Conservation (phyloP, 345 rosid genomes). For the Linum lewisii region DNA sequence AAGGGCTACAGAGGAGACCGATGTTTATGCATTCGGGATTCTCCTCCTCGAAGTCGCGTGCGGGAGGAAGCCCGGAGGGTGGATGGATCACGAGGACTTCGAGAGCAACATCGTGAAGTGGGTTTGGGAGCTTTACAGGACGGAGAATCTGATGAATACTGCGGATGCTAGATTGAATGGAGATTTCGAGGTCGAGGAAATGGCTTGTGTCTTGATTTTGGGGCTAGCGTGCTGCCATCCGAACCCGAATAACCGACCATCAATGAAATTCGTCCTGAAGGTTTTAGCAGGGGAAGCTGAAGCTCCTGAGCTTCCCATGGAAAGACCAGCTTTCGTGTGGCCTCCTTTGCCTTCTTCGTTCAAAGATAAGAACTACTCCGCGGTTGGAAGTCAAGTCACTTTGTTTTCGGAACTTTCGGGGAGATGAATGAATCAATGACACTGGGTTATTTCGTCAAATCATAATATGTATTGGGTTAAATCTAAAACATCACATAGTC, state of each 20-base stretch:
- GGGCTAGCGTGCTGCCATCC: conserved; percentile 82
- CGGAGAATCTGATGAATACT: conserved; percentile 33
- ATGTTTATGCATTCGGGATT: conserved; percentile 60
- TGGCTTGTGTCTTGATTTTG: conserved; percentile 40
- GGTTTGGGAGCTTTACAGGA: conserved; percentile 56
- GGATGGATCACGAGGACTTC: conserved; percentile 25
- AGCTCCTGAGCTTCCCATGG: conserved; percentile 39
- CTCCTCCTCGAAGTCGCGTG: conserved; percentile 51
- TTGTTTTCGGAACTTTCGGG: conserved; percentile 34
- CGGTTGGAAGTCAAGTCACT: conserved; percentile 19
- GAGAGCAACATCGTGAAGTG: conserved; percentile 46
- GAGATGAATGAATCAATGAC: conserved; percentile 12
- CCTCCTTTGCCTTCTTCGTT: conserved; percentile 59
- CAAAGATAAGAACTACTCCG: conserved; percentile 28
- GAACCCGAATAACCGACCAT: conserved; percentile 59
- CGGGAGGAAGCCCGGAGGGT: conserved; percentile 43
- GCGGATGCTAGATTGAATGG: conserved; percentile 44
- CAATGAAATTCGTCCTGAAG: conserved; percentile 50
- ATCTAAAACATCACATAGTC: too few species aligned
- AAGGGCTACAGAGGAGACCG: conserved; percentile 55
- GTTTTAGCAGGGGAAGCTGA: conserved; percentile 51
- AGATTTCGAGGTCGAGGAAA: conserved; percentile 25
- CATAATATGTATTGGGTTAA: too few species aligned
- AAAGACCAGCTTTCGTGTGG: conserved; percentile 69
- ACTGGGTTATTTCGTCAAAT: too few species aligned